Conservation (phyloP, 2,329 filamentous ascomycete genomes). For the Phialophora expanda region DNA sequence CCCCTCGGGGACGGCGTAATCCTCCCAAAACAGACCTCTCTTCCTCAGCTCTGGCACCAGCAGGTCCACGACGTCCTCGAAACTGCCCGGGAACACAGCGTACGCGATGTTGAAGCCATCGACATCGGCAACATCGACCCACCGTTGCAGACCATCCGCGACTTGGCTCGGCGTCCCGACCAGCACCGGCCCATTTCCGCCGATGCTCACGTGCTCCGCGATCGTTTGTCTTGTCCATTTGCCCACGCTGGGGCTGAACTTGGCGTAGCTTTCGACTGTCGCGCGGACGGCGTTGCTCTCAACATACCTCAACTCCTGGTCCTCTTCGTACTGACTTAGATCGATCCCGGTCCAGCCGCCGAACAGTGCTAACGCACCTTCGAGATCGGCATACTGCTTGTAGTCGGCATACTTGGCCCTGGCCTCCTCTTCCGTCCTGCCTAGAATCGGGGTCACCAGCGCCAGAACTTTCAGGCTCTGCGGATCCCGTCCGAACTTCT, state of each 20-base stretch:
- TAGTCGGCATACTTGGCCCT: constrained; percentile 57
- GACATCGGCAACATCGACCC: constrained; percentile 70
- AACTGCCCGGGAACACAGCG: constrained; percentile 69
- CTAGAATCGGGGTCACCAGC: constrained; percentile 57
- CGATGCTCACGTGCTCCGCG: constrained; percentile 54
- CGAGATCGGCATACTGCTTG: constrained; percentile 57
- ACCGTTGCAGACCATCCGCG: constrained; percentile 69
- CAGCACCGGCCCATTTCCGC: constrained; percentile 56
- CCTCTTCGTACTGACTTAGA: constrained; percentile 61
- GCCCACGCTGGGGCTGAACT: constrained; percentile 34
- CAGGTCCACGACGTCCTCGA: constrained; percentile 70
- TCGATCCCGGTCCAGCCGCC: constrained; percentile 67
- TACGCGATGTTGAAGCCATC: constrained; percentile 75
- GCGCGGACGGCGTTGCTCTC: constrained; percentile 59
- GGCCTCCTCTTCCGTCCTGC: constrained; percentile 59
- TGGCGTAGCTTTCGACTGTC: constrained; percentile 39
- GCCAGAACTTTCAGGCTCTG: constrained; percentile 61
- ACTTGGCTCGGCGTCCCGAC: constrained; percentile 67
- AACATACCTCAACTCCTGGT: constrained; percentile 62
- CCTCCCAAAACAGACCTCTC: constrained; percentile 48
- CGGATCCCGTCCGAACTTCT: constrained; percentile 60
- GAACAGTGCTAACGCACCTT: constrained; percentile 62
- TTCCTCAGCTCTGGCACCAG: constrained; percentile 65
- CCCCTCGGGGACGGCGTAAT: constrained; percentile 39
- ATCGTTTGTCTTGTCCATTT: constrained; percentile 49